Conservation (phyloP, 139 green algal genomes). For the Ostreobium quekettii region DNA sequence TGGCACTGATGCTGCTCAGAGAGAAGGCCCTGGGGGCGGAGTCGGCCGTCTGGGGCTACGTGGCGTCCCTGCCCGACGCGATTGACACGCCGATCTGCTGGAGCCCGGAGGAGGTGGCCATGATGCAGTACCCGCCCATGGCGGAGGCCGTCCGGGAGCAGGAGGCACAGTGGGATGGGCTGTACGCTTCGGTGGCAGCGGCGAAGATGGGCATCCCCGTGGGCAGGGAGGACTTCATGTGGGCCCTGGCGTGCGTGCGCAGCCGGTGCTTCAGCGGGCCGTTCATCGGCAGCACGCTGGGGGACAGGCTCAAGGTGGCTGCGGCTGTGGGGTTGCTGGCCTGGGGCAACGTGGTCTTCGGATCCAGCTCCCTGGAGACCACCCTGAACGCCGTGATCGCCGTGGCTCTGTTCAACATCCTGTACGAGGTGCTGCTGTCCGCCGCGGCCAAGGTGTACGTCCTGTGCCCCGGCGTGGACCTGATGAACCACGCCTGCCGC, state of each 20-base stretch:
- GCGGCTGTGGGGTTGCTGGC: constrained; percentile 31
- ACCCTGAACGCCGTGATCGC: constrained; percentile 36
- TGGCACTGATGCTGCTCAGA: constrained; percentile 59
- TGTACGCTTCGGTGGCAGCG: constrained; percentile 35
- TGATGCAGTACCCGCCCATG: constrained; percentile 54
- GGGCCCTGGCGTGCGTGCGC: constrained; percentile 62
- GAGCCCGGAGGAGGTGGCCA: constrained; percentile 39
- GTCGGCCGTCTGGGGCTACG: constrained; percentile 42
- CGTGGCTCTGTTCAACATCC: constrained; percentile 49
- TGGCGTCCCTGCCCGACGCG: constrained; percentile 49
- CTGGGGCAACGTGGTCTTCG: constrained; percentile 26
- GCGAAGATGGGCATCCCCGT: not conserved
- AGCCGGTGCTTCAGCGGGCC: constrained; percentile 72
- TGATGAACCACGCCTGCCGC: constrained; percentile 44
- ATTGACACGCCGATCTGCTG: constrained; percentile 61
- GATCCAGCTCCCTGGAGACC: constrained; percentile 9
- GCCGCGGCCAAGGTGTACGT: constrained; percentile 42
- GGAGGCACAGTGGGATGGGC: constrained; percentile 43
- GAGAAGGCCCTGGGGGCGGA: constrained; percentile 34
- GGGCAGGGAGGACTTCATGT: constrained; percentile 39
- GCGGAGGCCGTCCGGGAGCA: constrained; percentile 51
- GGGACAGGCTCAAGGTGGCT: constrained; percentile 27
- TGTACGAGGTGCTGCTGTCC: constrained; percentile 47
- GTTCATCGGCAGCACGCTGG: constrained; percentile 51
- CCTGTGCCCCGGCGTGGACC: constrained; percentile 50